Conservation (phyloP, 768 basidiomycete genomes). For the Auricularia auricula-judae region DNA sequence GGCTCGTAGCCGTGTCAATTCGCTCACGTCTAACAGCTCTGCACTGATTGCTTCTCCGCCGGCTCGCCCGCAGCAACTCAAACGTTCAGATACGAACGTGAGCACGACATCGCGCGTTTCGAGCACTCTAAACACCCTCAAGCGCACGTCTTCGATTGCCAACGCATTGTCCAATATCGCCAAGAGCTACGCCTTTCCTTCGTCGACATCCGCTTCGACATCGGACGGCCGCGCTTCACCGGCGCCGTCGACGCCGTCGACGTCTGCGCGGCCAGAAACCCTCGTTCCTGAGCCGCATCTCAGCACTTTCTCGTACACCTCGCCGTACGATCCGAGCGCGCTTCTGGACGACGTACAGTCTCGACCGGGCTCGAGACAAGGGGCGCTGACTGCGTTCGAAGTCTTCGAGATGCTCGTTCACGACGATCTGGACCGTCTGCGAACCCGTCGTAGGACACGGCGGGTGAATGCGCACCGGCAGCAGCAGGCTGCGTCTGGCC, state of each 20-base stretch:
- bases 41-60: slow-evolving; percentile 9
- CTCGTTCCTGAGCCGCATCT: slow-evolving; percentile 32
- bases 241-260: background rate
- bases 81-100: slow-evolving; percentile 52
- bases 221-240: slow-evolving; percentile 1
- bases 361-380: slow-evolving; percentile 16
- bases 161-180: slow-evolving; percentile 54
- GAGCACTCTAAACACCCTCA: slow-evolving; percentile 60
- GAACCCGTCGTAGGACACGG: slow-evolving; percentile 45
- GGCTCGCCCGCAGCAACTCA: slow-evolving; percentile 15
- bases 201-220: background rate
- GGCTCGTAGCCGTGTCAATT: slow-evolving; percentile 33
- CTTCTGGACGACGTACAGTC: slow-evolving; percentile 18
- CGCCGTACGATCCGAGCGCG: slow-evolving; percentile 40
- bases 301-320: slow-evolving; percentile 64
- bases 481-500: background rate
- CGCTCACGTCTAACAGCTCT: slow-evolving; percentile 37
- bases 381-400: slow-evolving; percentile 58
- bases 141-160: slow-evolving; percentile 73
- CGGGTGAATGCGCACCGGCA: slow-evolving; percentile 1
- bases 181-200: slow-evolving; percentile 5
- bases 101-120: slow-evolving; percentile 51
- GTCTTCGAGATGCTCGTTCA: slow-evolving; percentile 86
- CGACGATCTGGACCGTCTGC: slow-evolving; percentile 87
- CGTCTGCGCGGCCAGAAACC: too few relatives aligned